These are phyloP conservation scores for Zygoascus flipseniorum DNA, from an alignment of 805 yeast genomes.

Conservation along the genomic window DNA sequence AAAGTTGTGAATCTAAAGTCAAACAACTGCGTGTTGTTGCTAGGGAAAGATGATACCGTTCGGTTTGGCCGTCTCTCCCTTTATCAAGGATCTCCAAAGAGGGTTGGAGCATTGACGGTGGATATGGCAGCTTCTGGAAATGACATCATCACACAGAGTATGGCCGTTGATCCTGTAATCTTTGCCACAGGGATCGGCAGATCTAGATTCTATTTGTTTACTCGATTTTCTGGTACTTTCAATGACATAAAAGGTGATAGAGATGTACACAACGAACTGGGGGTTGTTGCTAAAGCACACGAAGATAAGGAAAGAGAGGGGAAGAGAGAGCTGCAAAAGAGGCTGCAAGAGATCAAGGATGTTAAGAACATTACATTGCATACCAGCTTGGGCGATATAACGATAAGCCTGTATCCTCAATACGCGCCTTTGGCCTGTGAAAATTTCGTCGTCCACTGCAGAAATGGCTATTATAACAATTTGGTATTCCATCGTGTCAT, in stretches of 20 bases:
- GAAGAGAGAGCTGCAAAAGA: constrained; percentile 32
- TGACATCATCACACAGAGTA: constrained; percentile 21
- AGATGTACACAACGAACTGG: constrained; percentile 22
- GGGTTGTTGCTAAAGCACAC: not conserved
- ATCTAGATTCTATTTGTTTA: constrained; percentile 24
- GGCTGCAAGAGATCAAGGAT: not conserved
- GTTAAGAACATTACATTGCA: constrained; percentile 24
- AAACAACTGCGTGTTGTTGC: constrained; percentile 18
- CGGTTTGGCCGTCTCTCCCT: constrained; percentile 24
- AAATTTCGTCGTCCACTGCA: constrained; percentile 32
- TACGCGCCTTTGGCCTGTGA: constrained; percentile 36
- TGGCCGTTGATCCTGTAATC: constrained; percentile 24
- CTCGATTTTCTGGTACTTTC: constrained; percentile 18
- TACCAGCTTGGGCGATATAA: constrained; percentile 38
- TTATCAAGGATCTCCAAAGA: constrained; percentile 26
- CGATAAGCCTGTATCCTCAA: constrained; percentile 28
- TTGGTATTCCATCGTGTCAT: constrained; percentile 35
- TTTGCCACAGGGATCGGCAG: constrained; percentile 22
- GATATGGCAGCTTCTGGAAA: constrained; percentile 29
- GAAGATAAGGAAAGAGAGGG: constrained; percentile 9
- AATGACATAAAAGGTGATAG: constrained; percentile 16
- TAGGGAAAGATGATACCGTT: constrained; percentile 26
- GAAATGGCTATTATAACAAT: constrained; percentile 33
- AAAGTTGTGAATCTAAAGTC: constrained; percentile 24
- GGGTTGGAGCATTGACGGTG: constrained; percentile 19